Percentiles rank a stretch among this genome's conserved stretches.
Evolutionary conservation across 176 grass and related monocot genomes (phyloP).

Genomic region (Oryza nivara): DNA sequence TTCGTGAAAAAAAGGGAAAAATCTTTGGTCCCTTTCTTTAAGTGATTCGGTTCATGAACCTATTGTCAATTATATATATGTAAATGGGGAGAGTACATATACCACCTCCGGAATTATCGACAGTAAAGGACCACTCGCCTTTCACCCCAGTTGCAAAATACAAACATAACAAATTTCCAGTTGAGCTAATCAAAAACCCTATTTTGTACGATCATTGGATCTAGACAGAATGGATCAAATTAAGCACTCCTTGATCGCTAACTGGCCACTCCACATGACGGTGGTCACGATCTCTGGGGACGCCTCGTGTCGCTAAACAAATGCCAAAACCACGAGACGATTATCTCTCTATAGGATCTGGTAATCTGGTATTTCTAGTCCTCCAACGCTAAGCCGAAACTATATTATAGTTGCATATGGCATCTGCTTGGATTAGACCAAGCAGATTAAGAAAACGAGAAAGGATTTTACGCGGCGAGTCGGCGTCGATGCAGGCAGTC

Average conservation of each 20-base stretch:
- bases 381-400: not conserved
- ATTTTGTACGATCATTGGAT: not conserved
- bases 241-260: not conserved
- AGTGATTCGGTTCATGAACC: too few relatives aligned
- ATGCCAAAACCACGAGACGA: not conserved
- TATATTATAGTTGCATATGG: not conserved
- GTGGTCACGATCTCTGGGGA: not conserved
- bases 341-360: not conserved
- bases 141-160: not conserved
- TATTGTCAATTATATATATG: too few relatives aligned
- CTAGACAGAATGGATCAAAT: not conserved
- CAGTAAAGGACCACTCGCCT: not conserved
- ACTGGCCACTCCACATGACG: slow-evolving; percentile 10
- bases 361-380: not conserved
- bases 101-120: not conserved
- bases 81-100: too few relatives aligned
- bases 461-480: slow-evolving; percentile 40
- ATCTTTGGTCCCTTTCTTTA: too few relatives aligned
- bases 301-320: slow-evolving; percentile 1
- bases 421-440: not conserved
- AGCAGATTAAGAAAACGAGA: not conserved
- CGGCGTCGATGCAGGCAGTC: slow-evolving; percentile 10
- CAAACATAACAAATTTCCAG: not conserved
- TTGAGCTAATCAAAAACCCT: not conserved
- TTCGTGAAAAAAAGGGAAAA: too few relatives aligned